These are phyloP conservation scores for Pseudonectria buxi DNA, from an alignment of 2,329 filamentous ascomycete species.

Conservation along the genomic window DNA sequence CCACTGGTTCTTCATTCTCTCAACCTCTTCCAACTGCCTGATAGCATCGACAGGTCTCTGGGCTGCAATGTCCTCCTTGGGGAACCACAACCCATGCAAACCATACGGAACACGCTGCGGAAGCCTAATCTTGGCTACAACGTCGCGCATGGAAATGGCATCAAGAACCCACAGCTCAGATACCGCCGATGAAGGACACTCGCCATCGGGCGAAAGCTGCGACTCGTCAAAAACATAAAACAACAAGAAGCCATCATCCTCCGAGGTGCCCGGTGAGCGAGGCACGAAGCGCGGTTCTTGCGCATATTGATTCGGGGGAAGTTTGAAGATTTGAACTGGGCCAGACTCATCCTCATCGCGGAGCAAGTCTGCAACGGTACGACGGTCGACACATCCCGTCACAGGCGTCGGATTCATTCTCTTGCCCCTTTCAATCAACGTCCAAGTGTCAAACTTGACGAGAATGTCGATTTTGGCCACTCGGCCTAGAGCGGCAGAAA, in stretches of 20 bases:
- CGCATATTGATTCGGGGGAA: slow-evolving; percentile 55
- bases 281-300: slow-evolving; percentile 63
- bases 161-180: slow-evolving; percentile 66
- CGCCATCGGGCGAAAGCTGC: slow-evolving; percentile 47
- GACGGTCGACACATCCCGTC: slow-evolving; percentile 55
- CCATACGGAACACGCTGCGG: slow-evolving; percentile 66
- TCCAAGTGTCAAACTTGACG: slow-evolving; percentile 52
- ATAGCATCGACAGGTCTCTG: slow-evolving; percentile 32
- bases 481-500: slow-evolving; percentile 54
- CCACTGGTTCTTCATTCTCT: slow-evolving; percentile 3
- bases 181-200: slow-evolving; percentile 36
- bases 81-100: slow-evolving; percentile 58
- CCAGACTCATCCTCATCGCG: slow-evolving; percentile 38
- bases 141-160: slow-evolving; percentile 52
- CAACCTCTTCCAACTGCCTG: slow-evolving; percentile 1
- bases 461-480: slow-evolving; percentile 61
- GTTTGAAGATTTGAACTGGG: slow-evolving; percentile 53
- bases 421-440: slow-evolving; percentile 48
- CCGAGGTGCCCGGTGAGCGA: slow-evolving; percentile 30
- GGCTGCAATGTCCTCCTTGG: slow-evolving; percentile 40
- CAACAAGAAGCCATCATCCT: slow-evolving; percentile 62
- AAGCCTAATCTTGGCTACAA: slow-evolving; percentile 52
- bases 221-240: slow-evolving; percentile 65
- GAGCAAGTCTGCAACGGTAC: slow-evolving; percentile 47
- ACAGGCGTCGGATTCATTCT: slow-evolving; percentile 38